Evolutionary conservation across 352 stramenopile genomes (phyloP), one percentile per base, ranked within the genome.

Genomic region (Phytophthora macrochlamydospora): DNA sequence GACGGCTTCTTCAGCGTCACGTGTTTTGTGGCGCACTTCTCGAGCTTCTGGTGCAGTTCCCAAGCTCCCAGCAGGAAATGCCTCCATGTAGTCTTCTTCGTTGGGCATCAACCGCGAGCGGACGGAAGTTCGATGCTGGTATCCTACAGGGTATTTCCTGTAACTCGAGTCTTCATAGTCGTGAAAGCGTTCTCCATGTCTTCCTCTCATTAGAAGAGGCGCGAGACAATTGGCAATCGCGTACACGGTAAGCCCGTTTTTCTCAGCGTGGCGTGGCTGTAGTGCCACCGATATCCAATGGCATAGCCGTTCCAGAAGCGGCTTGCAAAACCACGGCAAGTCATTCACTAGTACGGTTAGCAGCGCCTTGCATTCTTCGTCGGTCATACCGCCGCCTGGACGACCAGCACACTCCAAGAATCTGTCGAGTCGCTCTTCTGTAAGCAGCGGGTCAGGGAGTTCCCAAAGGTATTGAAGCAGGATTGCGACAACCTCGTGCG

Each of bases 401-500:
- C 55, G 43, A 48, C 69, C 75, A 51, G 68, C 83, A 42, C 79
- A 89, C 13, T 75, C 80, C 9, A 93, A 32, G 33, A 93, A 91
- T 58, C 88, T 88, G 52, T 95, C 81, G 6, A 90, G 52, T 1
- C 81, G 78, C 54, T 93, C 85, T 46, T 82, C 77, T 2, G 87
- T 93, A 30, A 95, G 70, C n/a, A 95, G 57, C 31, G 87, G 60
- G 53, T 95, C 87, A 2, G 87, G 85, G 3, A 95, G 66, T 55
- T 95, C 87, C 87, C 87, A 95, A 29, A 95, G 70, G 59, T 94
- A 95, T 57, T 95, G 85, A 14, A 90, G 76, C 37, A 95, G 32
- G 52, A 95, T 89, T 9, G 85, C 80, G 33, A 83, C 81, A 48
- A 93, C 85, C 51, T 95, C 87, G 55, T 95, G 87, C 24, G 84